These are phyloP conservation scores for Aspergillus sojae DNA, from an alignment of 2,329 filamentous ascomycete species.

Conservation along the genomic window DNA sequence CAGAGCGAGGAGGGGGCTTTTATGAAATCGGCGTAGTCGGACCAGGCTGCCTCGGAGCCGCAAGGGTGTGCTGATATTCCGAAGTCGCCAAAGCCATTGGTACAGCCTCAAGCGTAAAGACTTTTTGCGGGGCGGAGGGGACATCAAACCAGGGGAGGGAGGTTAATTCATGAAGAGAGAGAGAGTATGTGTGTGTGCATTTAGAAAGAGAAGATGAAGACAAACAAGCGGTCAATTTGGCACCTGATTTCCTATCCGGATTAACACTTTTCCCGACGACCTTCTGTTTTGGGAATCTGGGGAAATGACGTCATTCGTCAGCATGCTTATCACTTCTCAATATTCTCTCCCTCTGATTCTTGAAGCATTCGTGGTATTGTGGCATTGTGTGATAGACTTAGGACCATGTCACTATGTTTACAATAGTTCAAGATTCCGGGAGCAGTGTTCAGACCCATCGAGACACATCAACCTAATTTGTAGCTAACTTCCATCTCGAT, in stretches of 20 bases:
- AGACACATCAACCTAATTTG: too few relatives aligned
- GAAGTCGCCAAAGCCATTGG: constrained; percentile 14
- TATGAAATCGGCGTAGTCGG: constrained; percentile 24
- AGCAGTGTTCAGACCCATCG: too few relatives aligned
- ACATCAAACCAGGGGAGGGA: background rate
- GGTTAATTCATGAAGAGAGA: background rate
- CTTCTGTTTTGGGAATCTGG: background rate
- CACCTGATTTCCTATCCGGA: background rate
- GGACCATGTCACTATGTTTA: too few relatives aligned
- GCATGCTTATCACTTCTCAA: background rate
- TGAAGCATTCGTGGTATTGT: too few relatives aligned
- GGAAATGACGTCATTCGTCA: background rate
- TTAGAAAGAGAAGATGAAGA: background rate
- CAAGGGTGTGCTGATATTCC: constrained; percentile 22
- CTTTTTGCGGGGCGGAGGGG: background rate
- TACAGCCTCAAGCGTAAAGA: constrained; percentile 2
- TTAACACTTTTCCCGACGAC: background rate
- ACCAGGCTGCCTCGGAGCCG: constrained; percentile 22
- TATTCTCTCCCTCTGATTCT: background rate
- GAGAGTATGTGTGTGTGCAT: background rate
- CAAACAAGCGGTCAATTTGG: constrained; percentile 1
- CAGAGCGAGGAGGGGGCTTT: constrained; percentile 23
- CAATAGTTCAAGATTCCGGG: too few relatives aligned
- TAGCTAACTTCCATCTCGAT: too few relatives aligned
- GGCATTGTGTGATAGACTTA: too few relatives aligned